Conservation (phyloP, 768 basidiomycete species). For the Pulveroboletus sp. region DNA sequence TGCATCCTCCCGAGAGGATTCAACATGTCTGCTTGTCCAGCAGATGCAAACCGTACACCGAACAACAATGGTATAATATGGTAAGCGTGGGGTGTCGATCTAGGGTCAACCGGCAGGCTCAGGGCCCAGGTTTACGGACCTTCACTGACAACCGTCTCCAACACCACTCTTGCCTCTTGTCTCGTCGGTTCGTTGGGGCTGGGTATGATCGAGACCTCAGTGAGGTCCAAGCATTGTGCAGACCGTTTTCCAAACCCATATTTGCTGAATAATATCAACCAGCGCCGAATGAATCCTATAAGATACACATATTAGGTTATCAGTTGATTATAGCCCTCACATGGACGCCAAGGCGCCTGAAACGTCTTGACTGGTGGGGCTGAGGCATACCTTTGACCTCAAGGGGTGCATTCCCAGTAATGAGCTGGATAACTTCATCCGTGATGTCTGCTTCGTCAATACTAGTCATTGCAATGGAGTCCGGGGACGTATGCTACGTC, state of each 20-base stretch:
- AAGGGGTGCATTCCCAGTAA: constrained; percentile 21
- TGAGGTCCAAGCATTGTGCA: constrained; percentile 14
- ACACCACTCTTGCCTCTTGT: constrained; percentile 37
- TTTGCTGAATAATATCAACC: constrained; percentile 34
- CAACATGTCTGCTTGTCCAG: constrained; percentile 40
- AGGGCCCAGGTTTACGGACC: constrained; percentile 29
- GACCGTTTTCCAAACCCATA: constrained; percentile 20
- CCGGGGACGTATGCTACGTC: too few species aligned
- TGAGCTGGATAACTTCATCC: neutral
- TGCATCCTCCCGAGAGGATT: constrained; percentile 36
- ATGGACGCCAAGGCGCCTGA: too few species aligned
- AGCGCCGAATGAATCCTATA: constrained; percentile 36
- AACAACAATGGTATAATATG: neutral
- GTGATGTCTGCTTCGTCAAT: neutral
- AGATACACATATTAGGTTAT: neutral
- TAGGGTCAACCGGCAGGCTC: too few species aligned
- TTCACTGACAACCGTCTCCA: constrained; percentile 43
- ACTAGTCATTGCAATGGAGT: neutral
- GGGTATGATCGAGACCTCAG: constrained; percentile 40
- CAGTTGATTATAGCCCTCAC: too few species aligned
- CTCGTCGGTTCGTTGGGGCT: constrained; percentile 35
- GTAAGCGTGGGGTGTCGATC: neutral
- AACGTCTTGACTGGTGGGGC: too few species aligned
- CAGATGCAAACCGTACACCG: neutral
- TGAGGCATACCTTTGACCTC: constrained; percentile 19